Evolutionary conservation across 1,284 basidiomycete genomes (phyloP).

Genomic region (Filobasidium uniguttulatum): DNA sequence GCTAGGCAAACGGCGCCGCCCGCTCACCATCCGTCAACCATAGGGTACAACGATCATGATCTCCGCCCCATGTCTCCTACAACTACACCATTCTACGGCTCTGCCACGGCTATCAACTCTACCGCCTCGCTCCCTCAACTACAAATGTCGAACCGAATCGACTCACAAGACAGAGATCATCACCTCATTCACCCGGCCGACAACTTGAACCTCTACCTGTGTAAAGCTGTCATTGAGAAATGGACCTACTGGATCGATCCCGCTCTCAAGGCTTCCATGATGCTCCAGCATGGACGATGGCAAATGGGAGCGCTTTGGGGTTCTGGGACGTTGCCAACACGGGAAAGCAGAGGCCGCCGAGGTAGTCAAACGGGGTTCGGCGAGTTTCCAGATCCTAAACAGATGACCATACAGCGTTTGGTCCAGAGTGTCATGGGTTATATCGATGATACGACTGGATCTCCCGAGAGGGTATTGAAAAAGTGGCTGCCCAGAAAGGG

Average conservation of each 20-base stretch:
- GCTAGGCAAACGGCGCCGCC: no score
- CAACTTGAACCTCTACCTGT: conserved; percentile 24
- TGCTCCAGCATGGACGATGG: conserved; percentile 1
- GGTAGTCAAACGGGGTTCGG: conserved; percentile 4
- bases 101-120: no score
- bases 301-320: conserved; percentile 19
- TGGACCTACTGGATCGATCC: conserved; percentile 27
- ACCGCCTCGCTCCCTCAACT: no score
- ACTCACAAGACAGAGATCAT: no score
- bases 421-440: neutral
- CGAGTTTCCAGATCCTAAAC: neutral
- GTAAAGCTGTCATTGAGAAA: conserved; percentile 17
- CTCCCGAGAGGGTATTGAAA: neutral
- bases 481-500: neutral
- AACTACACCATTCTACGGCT: no score
- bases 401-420: neutral
- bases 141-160: no score
- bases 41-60: no score
- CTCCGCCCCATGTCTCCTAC: no score
- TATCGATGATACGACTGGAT: neutral
- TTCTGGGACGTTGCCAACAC: conserved; percentile 22
- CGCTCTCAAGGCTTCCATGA: conserved; percentile 3
- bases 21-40: no score
- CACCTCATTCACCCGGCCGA: conserved; percentile 20
- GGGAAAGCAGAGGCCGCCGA: conserved; percentile 17